phyloP scores from a whole-genome alignment of 2,329 filamentous ascomycete genomes.

The Colletotrichum agaves region DNA sequence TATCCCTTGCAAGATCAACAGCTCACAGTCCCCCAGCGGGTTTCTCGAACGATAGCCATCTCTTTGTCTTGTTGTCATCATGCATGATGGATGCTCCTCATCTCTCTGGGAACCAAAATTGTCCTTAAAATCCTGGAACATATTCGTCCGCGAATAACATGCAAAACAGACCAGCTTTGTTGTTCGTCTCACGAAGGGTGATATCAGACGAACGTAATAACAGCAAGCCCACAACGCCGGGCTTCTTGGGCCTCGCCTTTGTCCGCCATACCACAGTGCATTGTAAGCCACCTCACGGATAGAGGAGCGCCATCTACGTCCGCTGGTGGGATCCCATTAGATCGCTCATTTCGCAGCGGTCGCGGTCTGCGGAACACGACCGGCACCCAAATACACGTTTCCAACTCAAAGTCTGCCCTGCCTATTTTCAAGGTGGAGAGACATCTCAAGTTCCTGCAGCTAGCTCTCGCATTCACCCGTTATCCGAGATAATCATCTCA shows the following conservation, averaged over 20 bases:
- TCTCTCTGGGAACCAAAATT: background rate
- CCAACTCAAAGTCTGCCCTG: background rate
- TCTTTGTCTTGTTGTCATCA: constrained; percentile 22
- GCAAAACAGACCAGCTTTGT: background rate
- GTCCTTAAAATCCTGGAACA: background rate
- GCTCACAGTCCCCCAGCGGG: constrained; percentile 13
- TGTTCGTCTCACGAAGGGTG: background rate
- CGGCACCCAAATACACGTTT: no score
- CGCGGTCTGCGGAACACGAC: no score
- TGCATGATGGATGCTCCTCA: constrained; percentile 13
- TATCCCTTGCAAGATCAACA: constrained; percentile 21
- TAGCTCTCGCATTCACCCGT: constrained; percentile 19
- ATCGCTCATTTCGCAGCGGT: no score
- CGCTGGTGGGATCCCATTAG: background rate
- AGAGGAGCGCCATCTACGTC: constrained; percentile 5
- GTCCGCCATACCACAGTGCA: background rate
- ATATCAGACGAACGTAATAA: constrained; percentile 20
- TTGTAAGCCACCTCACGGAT: constrained; percentile 7
- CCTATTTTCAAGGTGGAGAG: constrained; percentile 23
- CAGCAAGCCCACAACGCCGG: background rate
- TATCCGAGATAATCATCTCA: background rate
- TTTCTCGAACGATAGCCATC: constrained; percentile 25
- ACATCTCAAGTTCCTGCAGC: constrained; percentile 31
- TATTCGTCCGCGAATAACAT: constrained; percentile 1
- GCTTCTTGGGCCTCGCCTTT: background rate